Base-by-base conservation (phyloP, 2,329 filamentous ascomycete genomes). In the Alternaria arbusti region DNA sequence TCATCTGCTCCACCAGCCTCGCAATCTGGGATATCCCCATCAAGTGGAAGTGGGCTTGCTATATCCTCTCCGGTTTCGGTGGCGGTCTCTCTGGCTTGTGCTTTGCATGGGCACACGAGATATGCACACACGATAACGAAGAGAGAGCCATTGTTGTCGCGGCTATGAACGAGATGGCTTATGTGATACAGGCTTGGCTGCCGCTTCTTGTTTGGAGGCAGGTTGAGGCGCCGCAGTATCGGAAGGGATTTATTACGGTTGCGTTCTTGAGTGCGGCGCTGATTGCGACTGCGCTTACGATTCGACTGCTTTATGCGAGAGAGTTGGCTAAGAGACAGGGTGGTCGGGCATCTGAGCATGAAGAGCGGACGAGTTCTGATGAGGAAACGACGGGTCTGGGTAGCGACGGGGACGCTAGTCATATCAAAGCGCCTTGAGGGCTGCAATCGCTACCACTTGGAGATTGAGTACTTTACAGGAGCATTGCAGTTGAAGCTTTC, bases 111-210 rank as follows among this genome's bases (percentile, higher is more conserved):
- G 82, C 84, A 0, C 84, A 87, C 57, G 86, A 87, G 64, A 86
- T 87, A 20, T 87, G 85, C 62, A 80, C 83, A 4, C 78, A 79
- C 4, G 84, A 89, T 50, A 87, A 89, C 58, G 89, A 92, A 75
- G 89, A 91, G 78, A 82, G 89, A 10, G 89, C 90, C 0, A 80
- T 92, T 5, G 88, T 91, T 0, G 85, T 89, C 1, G 89, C 84
- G 0, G 80, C 83, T 15, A 91, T 91, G 88, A 92, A 91, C 63
- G 86, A 90, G 72, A 85, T 91, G 80, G 89, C 89, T 0, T 91
- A 91, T 63, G 88, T 91, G 1, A 78, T 92, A 46, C 89, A 91
- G 71, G 88, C 89, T 0, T 92, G 89, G 89, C 74, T 92, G 45
- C 90, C 90, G 7, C 82, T 90, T 30, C 73, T 90, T 9, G 84